These are phyloP conservation scores for Solanum etuberosum DNA, from an alignment of 257 asterid species.

Conservation along the genomic window DNA sequence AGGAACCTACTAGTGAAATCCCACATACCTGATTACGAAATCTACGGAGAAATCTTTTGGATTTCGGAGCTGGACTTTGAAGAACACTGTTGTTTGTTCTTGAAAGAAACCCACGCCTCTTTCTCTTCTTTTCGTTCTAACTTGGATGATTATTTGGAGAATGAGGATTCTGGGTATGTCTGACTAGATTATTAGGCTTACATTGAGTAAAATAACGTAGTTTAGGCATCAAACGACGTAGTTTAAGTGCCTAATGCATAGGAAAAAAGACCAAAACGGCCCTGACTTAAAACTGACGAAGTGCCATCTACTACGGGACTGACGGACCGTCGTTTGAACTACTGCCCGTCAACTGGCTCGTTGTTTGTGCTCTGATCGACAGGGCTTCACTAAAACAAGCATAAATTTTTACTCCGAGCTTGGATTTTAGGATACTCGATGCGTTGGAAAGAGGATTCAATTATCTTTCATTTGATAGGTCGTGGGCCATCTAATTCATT, in stretches of 20 bases:
- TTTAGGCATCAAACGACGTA: too few relatives aligned
- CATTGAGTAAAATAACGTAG: background rate
- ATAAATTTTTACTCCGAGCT: too few relatives aligned
- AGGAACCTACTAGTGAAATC: too few relatives aligned
- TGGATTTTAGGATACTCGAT: too few relatives aligned
- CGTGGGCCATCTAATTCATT: background rate
- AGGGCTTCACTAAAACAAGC: background rate
- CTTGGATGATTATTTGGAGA: background rate
- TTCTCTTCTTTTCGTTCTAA: background rate
- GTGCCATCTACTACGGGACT: background rate
- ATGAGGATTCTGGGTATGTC: background rate
- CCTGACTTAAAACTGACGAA: background rate
- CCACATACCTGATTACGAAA: background rate
- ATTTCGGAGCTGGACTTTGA: background rate
- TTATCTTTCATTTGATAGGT: background rate
- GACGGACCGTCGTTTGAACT: background rate
- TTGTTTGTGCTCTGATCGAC: background rate
- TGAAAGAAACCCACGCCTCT: background rate
- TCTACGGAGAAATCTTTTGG: background rate
- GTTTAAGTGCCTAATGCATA: background rate
- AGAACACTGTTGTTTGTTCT: background rate
- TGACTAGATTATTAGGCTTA: background rate
- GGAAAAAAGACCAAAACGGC: too few relatives aligned
- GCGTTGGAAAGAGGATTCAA: background rate
- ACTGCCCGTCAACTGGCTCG: background rate